Conservation (phyloP, 805 yeast species). For the Metschnikowia rubicola region DNA sequence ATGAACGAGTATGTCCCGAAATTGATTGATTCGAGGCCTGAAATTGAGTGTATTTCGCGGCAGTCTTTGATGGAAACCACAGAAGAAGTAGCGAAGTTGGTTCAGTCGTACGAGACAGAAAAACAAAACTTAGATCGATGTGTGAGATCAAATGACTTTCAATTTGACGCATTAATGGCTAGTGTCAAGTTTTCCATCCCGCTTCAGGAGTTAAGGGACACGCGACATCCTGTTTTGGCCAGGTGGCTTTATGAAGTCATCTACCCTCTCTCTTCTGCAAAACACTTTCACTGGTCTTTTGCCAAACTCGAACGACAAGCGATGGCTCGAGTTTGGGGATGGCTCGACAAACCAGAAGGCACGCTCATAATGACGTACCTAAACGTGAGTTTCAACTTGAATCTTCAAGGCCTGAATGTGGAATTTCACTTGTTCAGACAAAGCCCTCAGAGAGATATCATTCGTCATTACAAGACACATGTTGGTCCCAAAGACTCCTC, state of each 20-base stretch:
- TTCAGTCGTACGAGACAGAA: conserved; percentile 3
- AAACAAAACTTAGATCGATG: background rate
- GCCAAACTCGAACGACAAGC: conserved; percentile 34
- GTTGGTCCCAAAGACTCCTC: background rate
- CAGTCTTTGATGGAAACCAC: conserved; percentile 13
- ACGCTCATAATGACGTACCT: conserved; percentile 8
- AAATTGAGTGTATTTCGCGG: conserved; percentile 4
- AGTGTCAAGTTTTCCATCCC: conserved; percentile 1
- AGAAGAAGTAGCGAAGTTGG: conserved; percentile 4
- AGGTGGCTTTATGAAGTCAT: conserved; percentile 27
- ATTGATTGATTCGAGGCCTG: conserved; percentile 7
- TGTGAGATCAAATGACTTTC: background rate
- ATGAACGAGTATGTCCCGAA: conserved; percentile 26
- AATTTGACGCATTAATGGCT: background rate
- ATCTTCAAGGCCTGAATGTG: background rate
- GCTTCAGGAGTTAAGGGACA: background rate
- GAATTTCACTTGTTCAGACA: conserved; percentile 6
- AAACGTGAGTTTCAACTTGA: conserved; percentile 7
- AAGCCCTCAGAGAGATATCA: conserved; percentile 2
- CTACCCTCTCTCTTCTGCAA: conserved; percentile 29
- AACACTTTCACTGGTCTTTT: conserved; percentile 38
- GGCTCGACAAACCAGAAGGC: background rate
- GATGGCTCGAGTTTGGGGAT: conserved; percentile 23
- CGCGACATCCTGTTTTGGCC: conserved; percentile 19
- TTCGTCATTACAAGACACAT: background rate